phyloP scores from a whole-genome alignment of 306 rosid species.

The Cucurbita pepo region DNA sequence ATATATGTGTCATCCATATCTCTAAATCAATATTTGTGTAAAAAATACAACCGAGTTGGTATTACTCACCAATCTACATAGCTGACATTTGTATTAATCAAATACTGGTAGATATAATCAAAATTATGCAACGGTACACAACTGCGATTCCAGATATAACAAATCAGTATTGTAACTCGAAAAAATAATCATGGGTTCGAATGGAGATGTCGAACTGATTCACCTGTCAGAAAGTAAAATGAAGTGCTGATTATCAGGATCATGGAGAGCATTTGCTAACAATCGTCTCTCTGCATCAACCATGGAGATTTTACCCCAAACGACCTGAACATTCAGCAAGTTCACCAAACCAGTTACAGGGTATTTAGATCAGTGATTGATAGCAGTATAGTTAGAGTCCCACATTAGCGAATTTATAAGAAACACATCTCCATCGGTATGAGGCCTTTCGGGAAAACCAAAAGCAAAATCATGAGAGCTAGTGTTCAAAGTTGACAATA shows the following conservation, averaged over 20 bases:
- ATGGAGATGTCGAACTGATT: conserved; percentile 12
- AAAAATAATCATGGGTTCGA: conserved; percentile 1
- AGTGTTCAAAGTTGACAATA: no score
- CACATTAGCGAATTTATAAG: no score
- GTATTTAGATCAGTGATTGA: not conserved
- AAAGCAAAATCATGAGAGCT: no score
- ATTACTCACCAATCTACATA: conserved; percentile 68
- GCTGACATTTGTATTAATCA: conserved; percentile 81
- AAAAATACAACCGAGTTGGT: not conserved
- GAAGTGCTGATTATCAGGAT: conserved; percentile 83
- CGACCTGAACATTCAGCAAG: conserved; percentile 46
- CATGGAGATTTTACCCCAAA: conserved; percentile 99
- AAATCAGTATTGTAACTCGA: conserved; percentile 11
- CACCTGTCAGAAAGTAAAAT: conserved; percentile 95
- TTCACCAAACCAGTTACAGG: not conserved
- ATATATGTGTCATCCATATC: not conserved
- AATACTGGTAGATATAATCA: conserved; percentile 62
- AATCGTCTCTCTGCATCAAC: conserved; percentile 94
- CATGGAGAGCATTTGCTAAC: conserved; percentile 76
- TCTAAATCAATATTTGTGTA: not conserved
- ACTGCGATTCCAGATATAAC: conserved; percentile 43
- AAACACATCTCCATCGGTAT: no score
- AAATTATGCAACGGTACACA: conserved; percentile 76
- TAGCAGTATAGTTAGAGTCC: not conserved
- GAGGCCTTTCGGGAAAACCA: no score